Percentiles rank a stretch among this genome's conserved stretches.
Conservation (phyloP, 768 basidiomycete species). For the Dendrothele bispora region DNA sequence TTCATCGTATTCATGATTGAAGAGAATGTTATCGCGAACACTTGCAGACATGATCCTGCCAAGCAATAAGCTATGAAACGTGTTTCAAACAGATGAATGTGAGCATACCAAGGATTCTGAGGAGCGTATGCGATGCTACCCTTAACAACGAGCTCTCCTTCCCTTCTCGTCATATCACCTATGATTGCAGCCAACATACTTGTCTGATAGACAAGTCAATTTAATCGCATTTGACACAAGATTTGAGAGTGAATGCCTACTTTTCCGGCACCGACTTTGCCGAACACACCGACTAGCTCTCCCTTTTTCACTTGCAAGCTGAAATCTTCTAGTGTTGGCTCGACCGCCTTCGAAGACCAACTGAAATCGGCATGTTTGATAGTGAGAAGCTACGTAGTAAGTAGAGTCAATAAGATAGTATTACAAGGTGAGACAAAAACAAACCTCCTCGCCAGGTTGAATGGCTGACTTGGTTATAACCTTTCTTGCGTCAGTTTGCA, state of each 20-base stretch:
- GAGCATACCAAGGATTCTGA: conserved; percentile 78
- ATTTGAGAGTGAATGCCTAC: conserved; percentile 29
- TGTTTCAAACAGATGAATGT: not conserved
- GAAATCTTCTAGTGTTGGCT: conserved; percentile 76
- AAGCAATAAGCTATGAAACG: not conserved
- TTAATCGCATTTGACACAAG: not conserved
- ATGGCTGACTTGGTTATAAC: conserved; percentile 43
- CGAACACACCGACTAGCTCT: conserved; percentile 81
- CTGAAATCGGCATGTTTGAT: conserved; percentile 79
- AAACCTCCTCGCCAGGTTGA: conserved; percentile 60
- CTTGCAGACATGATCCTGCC: conserved; percentile 81
- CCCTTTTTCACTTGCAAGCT: conserved; percentile 77
- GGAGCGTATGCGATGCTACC: conserved; percentile 82
- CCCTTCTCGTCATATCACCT: conserved; percentile 79
- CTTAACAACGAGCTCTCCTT: conserved; percentile 69
- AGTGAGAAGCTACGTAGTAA: conserved; percentile 48
- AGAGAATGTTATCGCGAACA: conserved; percentile 88
- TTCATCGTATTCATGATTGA: conserved; percentile 87
- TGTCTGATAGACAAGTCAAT: conserved; percentile 42
- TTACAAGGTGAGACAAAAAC: not conserved
- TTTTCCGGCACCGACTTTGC: conserved; percentile 92
- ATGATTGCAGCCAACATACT: conserved; percentile 79
- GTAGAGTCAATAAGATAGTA: not conserved
- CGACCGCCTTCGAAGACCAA: conserved; percentile 61
- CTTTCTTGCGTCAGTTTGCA: conserved; percentile 76